Percentiles rank a stretch among this genome's conserved stretches.
These are phyloP conservation scores for Ophiognomonia clavigignenti-juglandacearum DNA, from an alignment of 2,329 filamentous ascomycete species.

Conservation along the genomic window DNA sequence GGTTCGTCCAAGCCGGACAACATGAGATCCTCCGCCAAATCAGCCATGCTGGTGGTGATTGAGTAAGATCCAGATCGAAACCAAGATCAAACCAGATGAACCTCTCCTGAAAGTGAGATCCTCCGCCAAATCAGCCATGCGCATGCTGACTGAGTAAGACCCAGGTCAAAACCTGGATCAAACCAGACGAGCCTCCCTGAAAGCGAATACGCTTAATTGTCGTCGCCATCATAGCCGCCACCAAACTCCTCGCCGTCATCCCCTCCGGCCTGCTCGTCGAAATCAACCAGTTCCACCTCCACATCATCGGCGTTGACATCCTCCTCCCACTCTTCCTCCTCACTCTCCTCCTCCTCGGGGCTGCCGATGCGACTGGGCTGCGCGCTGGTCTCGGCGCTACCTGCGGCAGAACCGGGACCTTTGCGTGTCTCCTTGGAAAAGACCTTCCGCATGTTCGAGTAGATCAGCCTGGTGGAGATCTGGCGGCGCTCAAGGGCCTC, in stretches of 20 bases:
- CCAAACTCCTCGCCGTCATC: constrained; percentile 7
- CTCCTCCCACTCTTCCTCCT: not conserved
- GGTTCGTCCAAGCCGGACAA: no score
- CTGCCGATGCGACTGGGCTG: constrained; percentile 29
- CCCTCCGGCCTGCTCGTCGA: not conserved
- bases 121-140: no score
- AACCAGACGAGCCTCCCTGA: no score
- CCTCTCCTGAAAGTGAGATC: no score
- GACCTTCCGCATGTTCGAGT: no score
- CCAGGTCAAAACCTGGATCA: no score
- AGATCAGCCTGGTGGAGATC: constrained; percentile 73
- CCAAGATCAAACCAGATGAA: no score
- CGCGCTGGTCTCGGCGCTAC: constrained; percentile 35
- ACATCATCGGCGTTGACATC: constrained; percentile 2
- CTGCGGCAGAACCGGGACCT: constrained; percentile 46
- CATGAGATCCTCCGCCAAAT: no score
- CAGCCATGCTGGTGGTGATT: no score
- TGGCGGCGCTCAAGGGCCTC: constrained; percentile 63
- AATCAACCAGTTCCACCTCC: not conserved
- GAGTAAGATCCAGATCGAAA: no score
- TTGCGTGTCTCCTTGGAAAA: no score
- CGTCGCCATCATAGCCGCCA: constrained; percentile 1
- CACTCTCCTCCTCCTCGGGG: constrained; percentile 12
- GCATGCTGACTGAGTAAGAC: no score
- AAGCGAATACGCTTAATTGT: constrained; percentile 1